Base-by-base conservation (phyloP, 2,329 filamentous ascomycete genomes). In the Paraconiothyrium brasiliense region DNA sequence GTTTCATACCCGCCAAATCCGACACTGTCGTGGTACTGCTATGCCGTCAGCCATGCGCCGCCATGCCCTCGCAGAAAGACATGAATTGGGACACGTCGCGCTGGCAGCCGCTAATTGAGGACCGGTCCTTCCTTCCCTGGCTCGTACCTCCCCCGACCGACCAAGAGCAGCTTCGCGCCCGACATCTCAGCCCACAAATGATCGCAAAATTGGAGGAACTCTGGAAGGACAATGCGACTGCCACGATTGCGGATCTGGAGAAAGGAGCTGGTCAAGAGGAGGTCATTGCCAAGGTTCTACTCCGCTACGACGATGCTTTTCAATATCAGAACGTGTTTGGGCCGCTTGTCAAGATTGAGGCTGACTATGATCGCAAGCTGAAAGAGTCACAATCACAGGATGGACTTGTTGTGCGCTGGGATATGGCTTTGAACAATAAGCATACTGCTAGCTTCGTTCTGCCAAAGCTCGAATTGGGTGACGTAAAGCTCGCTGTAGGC, bases 11-110 rank as follows among this genome's bases (percentile, higher is more conserved):
- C 10, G 95, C 95, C 59, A 99, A 99, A 78, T 98, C 95, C 11
- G 96, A 99, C 75, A 97, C 95, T 0, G 95, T 99, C 32, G 96
- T 99, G 8, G 95, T 99, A 27, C 88, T 99, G 48, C 87, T 99
- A 41, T 99, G 95, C 79, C 93, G 95, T 63, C 95, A 98, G 80
- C 95, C 95, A 50, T 99, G 95, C 79, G 95, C 94, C 37, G 91
- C 95, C 32, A 94, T 92, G 82, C 92, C 94, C 1, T 98, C 95
- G 37, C 94, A 93, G 67, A 99, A 99, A 81, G 95, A 99, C 74
- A 98, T 99, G 94, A 99, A 95, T 78, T 99, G 95, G 95, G 95
- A 99, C 78, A 96, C 94, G 6, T 97, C 94, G 30, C 89, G 94
- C 76, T 99, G 95, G 95, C 94, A 98, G 78, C 95, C 95, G 13